These are phyloP conservation scores for Fallopia convolvulus DNA, from an alignment of 148 eudicot species.

Conservation along the genomic window DNA sequence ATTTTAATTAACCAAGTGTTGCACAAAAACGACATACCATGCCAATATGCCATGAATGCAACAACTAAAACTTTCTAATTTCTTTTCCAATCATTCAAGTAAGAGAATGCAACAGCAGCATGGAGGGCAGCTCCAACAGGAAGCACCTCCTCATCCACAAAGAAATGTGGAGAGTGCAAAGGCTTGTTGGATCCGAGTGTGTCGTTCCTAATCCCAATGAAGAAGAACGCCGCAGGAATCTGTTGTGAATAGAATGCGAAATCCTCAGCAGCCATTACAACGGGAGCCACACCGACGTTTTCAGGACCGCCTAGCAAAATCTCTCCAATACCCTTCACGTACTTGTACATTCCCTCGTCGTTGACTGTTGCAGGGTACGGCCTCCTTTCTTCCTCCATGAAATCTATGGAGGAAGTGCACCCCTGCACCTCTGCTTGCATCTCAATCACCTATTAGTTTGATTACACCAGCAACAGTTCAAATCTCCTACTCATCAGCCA, in stretches of 20 bases:
- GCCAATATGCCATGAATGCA: not conserved
- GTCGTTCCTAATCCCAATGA: slow-evolving; percentile 65
- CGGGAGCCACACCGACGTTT: slow-evolving; percentile 29
- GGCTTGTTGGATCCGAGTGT: slow-evolving; percentile 29
- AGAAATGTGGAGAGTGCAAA: slow-evolving; percentile 57
- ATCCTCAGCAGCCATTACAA: slow-evolving; percentile 81
- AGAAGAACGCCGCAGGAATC: slow-evolving; percentile 58
- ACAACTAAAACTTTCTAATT: not conserved
- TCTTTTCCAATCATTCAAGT: not conserved
- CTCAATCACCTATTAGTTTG: slow-evolving; percentile 42
- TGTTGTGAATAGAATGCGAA: slow-evolving; percentile 71
- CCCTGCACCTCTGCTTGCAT: slow-evolving; percentile 47
- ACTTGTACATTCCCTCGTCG: slow-evolving; percentile 41
- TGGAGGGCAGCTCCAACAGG: slow-evolving; percentile 67
- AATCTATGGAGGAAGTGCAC: slow-evolving; percentile 38
- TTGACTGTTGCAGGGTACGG: slow-evolving; percentile 58
- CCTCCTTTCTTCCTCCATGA: slow-evolving; percentile 36
- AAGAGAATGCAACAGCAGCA: slow-evolving; percentile 15
- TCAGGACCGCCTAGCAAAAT: slow-evolving; percentile 39
- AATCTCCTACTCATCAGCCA: too few species aligned
- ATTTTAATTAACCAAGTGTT: too few species aligned
- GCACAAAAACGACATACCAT: not conserved
- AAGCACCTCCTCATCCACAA: slow-evolving; percentile 67
- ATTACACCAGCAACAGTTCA: too few species aligned
- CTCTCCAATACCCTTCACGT: slow-evolving; percentile 39